Evolutionary conservation across 305 asterid genomes (phyloP).

Genomic region (Petunia hybrid): DNA sequence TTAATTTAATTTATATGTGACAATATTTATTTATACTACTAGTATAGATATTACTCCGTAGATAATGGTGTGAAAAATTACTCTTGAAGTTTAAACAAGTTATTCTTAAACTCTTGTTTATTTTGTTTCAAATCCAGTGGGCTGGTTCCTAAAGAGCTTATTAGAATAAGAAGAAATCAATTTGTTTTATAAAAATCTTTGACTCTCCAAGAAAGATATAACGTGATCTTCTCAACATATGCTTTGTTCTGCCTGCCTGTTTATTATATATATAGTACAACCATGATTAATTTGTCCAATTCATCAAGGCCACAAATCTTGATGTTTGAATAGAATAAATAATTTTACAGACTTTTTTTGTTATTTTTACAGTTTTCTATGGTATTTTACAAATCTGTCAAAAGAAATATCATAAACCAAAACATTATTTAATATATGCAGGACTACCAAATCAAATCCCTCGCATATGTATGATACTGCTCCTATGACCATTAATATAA

Average conservation of each 20-base stretch:
- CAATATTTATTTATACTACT: not conserved
- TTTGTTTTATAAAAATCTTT: slow-evolving; percentile 32
- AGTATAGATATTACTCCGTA: too few relatives aligned
- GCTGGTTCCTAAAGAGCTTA: slow-evolving; percentile 8
- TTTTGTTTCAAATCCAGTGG: slow-evolving; percentile 23
- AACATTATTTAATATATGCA: too few relatives aligned
- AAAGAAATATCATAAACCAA: too few relatives aligned
- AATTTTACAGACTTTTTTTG: too few relatives aligned
- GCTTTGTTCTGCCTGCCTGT: slow-evolving; percentile 37
- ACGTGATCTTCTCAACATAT: slow-evolving; percentile 50
- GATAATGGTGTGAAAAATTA: too few relatives aligned
- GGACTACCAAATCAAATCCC: too few relatives aligned
- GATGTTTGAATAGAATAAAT: not conserved
- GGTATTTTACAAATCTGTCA: too few relatives aligned
- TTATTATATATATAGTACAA: slow-evolving; percentile 26
- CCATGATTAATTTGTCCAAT: slow-evolving; percentile 34
- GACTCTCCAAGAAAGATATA: slow-evolving; percentile 50
- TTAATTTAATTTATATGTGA: not conserved
- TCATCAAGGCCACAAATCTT: slow-evolving; percentile 24
- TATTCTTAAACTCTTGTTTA: not conserved
- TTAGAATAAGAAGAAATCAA: not conserved
- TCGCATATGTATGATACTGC: too few relatives aligned
- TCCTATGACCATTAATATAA: not conserved
- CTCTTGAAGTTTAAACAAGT: too few relatives aligned
- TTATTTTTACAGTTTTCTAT: too few relatives aligned